Base-by-base conservation (phyloP, 2,329 filamentous ascomycete species). In the Alternaria panax region DNA sequence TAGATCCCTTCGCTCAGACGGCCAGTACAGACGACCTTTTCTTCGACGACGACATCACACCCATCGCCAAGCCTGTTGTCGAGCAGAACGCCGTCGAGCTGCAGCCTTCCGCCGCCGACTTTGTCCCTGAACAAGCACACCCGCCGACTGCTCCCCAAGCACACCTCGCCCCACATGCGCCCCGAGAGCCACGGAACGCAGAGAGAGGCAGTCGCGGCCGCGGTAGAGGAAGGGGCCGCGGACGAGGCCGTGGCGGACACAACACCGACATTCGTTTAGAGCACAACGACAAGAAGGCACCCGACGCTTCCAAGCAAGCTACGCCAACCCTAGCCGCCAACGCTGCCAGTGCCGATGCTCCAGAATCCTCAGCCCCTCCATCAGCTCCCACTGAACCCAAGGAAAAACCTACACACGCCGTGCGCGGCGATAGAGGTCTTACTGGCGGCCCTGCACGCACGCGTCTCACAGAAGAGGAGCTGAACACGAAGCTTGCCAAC, bases 381-480 rank as follows among this genome's bases (percentile, higher is more conserved):
- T 59, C 65, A 28, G 63, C 66, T 7, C 69, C 64, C 22, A 64
- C 69, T 3, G 67, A 63, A 14, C 70, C 71, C 36, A 70, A 72
- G 32, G 67, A 67, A 20, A 66, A 65, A 25, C 59, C 69, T 4
- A 58, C 68, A 4, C 68, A 69, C 24, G 74, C 74, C 5, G 74
- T 76, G 16, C 74, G 74, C 36, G 74, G 74, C 48, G 74, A 76
- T 59, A 59, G 74, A 38, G 74, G 70, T 30, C 52, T 75, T 25
- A 78, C 75, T 9, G 75, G 74, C 28, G 72, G 75, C 24, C 65
- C 66, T 40, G 68, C 71, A 28, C 74, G 75, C 57, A 67, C 72
- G 5, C 75, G 75, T 41, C 82, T 90, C 43, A 90, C 87, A 2
- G 88, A 90, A 70, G 85, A 84, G 63, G 85, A 90, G 73, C 81